Evolutionary conservation across 2,329 filamentous ascomycete genomes (phyloP), one percentile per base, ranked within the genome.

Genomic region (Xylaria sp.): DNA sequence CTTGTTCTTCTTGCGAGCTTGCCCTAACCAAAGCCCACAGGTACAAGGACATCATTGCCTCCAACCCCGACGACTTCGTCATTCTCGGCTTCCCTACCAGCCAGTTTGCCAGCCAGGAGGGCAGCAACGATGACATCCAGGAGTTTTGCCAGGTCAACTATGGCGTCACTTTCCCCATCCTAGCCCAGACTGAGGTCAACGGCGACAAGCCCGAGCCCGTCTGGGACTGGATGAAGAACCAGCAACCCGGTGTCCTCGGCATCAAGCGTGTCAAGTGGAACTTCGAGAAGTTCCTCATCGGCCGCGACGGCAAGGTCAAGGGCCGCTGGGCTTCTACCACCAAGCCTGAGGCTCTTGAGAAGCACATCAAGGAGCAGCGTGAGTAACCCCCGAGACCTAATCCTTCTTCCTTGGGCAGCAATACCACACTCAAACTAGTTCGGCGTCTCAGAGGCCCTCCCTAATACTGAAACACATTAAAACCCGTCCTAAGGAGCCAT

Each of bases 31-130:
- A 37, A 2, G n/a, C n/a, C 13, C 21, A 63, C 47, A 72, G 70
- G 57, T 72, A 97, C 89, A 92, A 97, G 81, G 82, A 85, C 66
- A 77, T 98, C 79, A 89, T 88, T 75, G 85, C 85, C 73, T 86
- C 88, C 77, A 84, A 97, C 85, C 87, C 81, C 37, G 89, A 93
- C 73, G 87, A 94, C 78, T 96, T 99, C 80, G 86, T 90, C 77
- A 90, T 99, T 83, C 87, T 99, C 78, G 96, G 94, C 76, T 98
- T 99, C 84, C 96, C 96, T 66, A 98, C 95, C 90, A 99, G 98
- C 87, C 96, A 99, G 83, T 99, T 99, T 82, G 93, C 91, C 78
- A 82, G 83, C 74, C 96, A 99, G 83, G 96, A 98, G 79, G 94
- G 93, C 77, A 86, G 84, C 80, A 87, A 93, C 81, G 92, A 94